phyloP scores from a whole-genome alignment of 129 eudicot genomes.

The Arctium lappa region DNA sequence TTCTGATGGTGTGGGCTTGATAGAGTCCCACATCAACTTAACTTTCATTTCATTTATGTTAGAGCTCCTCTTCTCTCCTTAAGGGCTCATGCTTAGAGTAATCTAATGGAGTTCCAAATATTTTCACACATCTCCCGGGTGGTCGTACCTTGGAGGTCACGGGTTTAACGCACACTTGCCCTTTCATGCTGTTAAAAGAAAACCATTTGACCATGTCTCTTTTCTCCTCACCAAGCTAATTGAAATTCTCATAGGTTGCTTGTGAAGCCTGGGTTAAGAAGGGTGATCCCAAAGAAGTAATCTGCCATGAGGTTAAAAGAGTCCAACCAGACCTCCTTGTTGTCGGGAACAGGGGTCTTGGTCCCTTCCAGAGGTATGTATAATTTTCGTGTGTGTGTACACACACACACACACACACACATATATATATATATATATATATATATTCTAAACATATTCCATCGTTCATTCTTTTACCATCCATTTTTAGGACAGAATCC shows the following conservation, averaged over 20 bases:
- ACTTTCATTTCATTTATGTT: neutral
- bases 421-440: neutral
- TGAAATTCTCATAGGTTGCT: constrained; percentile 49
- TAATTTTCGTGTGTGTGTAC: neutral
- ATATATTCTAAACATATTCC: neutral
- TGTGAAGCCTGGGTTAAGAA: constrained; percentile 93
- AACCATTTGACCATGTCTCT: neutral
- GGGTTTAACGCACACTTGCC: neutral
- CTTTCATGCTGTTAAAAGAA: neutral
- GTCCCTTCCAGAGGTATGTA: constrained; percentile 87
- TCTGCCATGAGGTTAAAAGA: constrained; percentile 79
- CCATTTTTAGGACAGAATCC: neutral
- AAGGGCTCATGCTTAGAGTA: neutral
- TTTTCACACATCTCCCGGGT: neutral
- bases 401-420: too few relatives aligned
- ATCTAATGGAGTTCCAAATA: neutral
- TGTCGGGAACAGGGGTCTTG: constrained; percentile 92
- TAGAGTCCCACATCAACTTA: neutral
- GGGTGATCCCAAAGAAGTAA: constrained; percentile 86
- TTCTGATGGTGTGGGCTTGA: neutral
- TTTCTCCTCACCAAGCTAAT: constrained; percentile 7
- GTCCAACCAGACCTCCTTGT: constrained; percentile 86
- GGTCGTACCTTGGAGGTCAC: neutral
- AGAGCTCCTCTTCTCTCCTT: neutral
- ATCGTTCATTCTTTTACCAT: neutral